These are phyloP conservation scores for Lithospermum erythrorhizon DNA, from an alignment of 257 asterid genomes.

Conservation along the genomic window DNA sequence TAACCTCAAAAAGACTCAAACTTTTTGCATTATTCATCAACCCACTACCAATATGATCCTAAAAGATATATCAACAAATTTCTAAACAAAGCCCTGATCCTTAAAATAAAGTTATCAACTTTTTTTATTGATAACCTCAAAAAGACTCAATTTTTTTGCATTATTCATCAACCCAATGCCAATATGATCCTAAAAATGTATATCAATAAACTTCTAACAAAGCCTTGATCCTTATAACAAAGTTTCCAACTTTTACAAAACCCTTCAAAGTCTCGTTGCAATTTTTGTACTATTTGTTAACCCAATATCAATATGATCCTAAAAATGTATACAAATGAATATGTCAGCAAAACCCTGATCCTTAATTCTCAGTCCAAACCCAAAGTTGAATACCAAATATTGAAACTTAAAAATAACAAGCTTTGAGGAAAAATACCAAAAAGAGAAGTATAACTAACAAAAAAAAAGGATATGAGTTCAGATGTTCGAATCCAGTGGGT, in stretches of 20 bases:
- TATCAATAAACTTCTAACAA: constrained; percentile 5
- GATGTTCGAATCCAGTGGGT: background rate
- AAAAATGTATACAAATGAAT: constrained; percentile 1
- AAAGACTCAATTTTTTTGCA: constrained; percentile 4
- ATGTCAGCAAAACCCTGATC: constrained; percentile 26
- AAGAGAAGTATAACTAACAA: constrained; percentile 2
- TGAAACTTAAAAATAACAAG: constrained; percentile 36
- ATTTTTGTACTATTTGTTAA: no score
- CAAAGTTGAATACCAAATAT: background rate
- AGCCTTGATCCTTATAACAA: constrained; percentile 37
- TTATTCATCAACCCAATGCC: constrained; percentile 13
- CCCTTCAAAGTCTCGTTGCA: no score
- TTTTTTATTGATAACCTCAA: constrained; percentile 3
- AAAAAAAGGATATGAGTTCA: background rate
- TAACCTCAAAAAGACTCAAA: constrained; percentile 4
- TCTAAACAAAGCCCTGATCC: constrained; percentile 29
- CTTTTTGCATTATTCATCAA: background rate
- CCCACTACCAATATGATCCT: constrained; percentile 1
- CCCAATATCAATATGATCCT: constrained; percentile 10
- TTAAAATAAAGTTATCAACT: constrained; percentile 10
- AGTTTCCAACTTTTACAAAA: no score
- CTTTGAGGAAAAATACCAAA: constrained; percentile 6
- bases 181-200: constrained; percentile 6
- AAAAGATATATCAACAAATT: constrained; percentile 3
- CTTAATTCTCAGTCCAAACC: constrained; percentile 23